Conservation (phyloP, 306 rosid genomes). For the Vigna trinervia region DNA sequence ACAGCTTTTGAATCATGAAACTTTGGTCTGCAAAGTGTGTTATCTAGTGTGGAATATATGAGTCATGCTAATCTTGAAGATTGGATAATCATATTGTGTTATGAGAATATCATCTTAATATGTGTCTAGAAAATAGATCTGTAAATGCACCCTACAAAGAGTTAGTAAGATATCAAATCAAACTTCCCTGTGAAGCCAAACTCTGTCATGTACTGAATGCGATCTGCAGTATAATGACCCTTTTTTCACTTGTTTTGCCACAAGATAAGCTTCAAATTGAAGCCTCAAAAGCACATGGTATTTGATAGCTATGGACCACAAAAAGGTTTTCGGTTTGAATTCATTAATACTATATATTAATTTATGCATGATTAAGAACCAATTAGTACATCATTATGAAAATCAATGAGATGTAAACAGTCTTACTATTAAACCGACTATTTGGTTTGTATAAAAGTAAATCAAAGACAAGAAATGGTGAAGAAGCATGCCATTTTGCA, state of each 20-base stretch:
- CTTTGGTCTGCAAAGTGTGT: too few relatives aligned
- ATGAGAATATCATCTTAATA: too few relatives aligned
- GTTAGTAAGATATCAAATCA: conserved; percentile 52
- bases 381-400: background rate
- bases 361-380: background rate
- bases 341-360: background rate
- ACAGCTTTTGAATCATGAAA: too few relatives aligned
- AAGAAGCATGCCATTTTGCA: background rate
- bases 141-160: conserved; percentile 1
- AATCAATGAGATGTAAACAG: background rate
- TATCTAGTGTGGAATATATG: too few relatives aligned
- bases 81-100: too few relatives aligned
- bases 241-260: conserved; percentile 34
- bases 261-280: conserved; percentile 25
- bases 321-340: background rate
- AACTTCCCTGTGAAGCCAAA: conserved; percentile 39
- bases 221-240: conserved; percentile 7
- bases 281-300: conserved; percentile 38
- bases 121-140: background rate
- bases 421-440: background rate
- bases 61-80: too few relatives aligned
- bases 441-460: background rate
- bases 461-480: background rate
- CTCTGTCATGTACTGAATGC: conserved; percentile 35
- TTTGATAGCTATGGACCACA: conserved; percentile 47